A percentile compares a stretch with the other conserved stretches of the same genome.
Conservation (phyloP, 2,329 filamentous ascomycete genomes). For the Magnaporthiopsis rhizophila region DNA sequence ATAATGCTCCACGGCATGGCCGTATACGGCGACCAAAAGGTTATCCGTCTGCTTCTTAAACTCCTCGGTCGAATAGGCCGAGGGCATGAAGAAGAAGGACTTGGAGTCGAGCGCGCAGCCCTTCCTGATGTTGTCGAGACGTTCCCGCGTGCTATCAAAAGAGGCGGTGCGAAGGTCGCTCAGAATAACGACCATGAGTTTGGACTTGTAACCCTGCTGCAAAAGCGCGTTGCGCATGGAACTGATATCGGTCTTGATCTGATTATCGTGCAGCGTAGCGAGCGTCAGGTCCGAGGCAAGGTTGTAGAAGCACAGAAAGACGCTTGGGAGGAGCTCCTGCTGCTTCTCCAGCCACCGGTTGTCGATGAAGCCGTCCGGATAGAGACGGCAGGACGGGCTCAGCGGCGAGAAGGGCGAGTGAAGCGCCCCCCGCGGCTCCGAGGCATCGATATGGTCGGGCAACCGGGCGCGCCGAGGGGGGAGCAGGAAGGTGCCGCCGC, state of each 20-base stretch:
- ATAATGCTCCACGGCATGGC: constrained; percentile 79
- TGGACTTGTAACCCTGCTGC: constrained; percentile 68
- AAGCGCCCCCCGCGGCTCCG: constrained; percentile 46
- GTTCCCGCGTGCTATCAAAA: constrained; percentile 57
- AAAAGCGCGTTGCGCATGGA: constrained; percentile 60
- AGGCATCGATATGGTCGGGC: constrained; percentile 40
- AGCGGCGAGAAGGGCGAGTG: constrained; percentile 91
- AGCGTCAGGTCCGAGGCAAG: constrained; percentile 66
- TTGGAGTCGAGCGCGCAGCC: constrained; percentile 76
- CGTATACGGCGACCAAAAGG: constrained; percentile 65
- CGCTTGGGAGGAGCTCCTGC: constrained; percentile 72
- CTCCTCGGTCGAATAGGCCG: constrained; percentile 62
- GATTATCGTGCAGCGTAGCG: constrained; percentile 74
- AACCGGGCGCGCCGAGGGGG: constrained; percentile 50
- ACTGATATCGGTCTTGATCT: constrained; percentile 81
- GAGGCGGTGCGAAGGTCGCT: constrained; percentile 51
- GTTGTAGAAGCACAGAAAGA: constrained; percentile 73
- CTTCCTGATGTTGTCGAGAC: constrained; percentile 70
- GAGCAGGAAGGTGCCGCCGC: constrained; percentile 60
- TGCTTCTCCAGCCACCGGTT: constrained; percentile 83
- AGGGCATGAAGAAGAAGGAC: constrained; percentile 76
- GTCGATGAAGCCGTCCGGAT: constrained; percentile 83
- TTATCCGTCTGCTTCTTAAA: constrained; percentile 65
- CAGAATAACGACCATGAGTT: constrained; percentile 69
- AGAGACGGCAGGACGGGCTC: constrained; percentile 72